phyloP scores from a whole-genome alignment of 768 basidiomycete genomes.

The Lepiota subincarnata region DNA sequence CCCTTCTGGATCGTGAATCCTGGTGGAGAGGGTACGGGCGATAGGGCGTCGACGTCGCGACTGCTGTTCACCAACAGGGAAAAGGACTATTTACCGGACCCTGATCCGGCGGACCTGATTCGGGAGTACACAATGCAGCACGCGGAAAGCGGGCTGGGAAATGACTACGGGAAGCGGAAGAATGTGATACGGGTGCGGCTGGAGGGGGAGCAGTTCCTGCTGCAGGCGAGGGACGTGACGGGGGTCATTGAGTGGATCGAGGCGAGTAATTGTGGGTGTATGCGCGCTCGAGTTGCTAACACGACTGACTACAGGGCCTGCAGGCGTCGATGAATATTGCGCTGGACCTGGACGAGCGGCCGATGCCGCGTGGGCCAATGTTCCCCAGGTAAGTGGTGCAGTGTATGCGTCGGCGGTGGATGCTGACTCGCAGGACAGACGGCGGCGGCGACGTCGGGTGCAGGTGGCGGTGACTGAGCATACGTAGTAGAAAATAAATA shows the following conservation, averaged over 20 bases:
- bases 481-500: neutral
- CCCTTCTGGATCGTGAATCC: neutral
- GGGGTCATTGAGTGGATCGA: conserved; percentile 96
- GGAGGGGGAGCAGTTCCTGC: conserved; percentile 94
- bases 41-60: neutral
- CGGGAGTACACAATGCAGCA: conserved; percentile 78
- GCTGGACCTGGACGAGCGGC: conserved; percentile 85
- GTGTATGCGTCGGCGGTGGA: conserved; percentile 9
- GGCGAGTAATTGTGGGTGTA: conserved; percentile 38
- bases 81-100: conserved; percentile 30
- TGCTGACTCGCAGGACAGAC: conserved; percentile 14
- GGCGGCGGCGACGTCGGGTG: conserved; percentile 29
- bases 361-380: conserved; percentile 87
- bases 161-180: conserved; percentile 90
- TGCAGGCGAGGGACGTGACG: conserved; percentile 82
- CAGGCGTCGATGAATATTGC: conserved; percentile 92
- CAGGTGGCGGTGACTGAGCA: neutral
- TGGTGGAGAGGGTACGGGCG: neutral
- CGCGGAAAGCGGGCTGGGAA: conserved; percentile 92
- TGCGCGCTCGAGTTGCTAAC: neutral
- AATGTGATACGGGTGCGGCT: conserved; percentile 90
- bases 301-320: conserved; percentile 51
- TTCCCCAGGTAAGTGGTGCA: conserved; percentile 62
- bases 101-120: conserved; percentile 51
- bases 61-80: conserved; percentile 8